Evolutionary conservation across 495 filamentous ascomycete genomes (phyloP).

Genomic region (Penicillium bovifimosum): DNA sequence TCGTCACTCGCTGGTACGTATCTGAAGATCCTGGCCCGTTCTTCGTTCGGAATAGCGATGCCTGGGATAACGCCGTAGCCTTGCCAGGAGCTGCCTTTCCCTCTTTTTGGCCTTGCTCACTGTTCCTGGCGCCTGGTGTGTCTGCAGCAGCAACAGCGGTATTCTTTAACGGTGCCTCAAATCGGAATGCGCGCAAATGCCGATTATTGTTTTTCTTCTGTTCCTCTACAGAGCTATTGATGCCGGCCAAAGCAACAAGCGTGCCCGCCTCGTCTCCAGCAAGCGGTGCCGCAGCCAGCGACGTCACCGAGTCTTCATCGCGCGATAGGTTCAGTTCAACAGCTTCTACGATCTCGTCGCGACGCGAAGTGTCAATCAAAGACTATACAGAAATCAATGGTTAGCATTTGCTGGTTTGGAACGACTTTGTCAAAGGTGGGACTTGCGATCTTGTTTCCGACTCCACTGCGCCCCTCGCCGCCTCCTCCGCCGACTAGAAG

Average conservation of each 20-base stretch:
- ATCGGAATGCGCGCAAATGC: conserved; percentile 76
- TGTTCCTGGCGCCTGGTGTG: conserved; percentile 10
- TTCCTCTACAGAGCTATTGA: conserved; percentile 73
- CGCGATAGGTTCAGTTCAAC: conserved; percentile 74
- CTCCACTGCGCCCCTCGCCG: conserved; percentile 76
- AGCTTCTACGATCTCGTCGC: conserved; percentile 56
- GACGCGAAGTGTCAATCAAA: conserved; percentile 60
- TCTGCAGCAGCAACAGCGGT: not conserved
- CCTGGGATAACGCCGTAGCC: conserved; percentile 51
- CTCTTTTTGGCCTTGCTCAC: conserved; percentile 17
- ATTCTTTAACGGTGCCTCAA: conserved; percentile 44
- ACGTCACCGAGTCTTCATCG: conserved; percentile 89
- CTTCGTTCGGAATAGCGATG: conserved; percentile 59
- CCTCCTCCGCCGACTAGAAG: conserved; percentile 89
- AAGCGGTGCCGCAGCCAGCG: conserved; percentile 59
- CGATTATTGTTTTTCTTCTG: conserved; percentile 74
- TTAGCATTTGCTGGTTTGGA: not conserved
- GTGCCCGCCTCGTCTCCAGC: conserved; percentile 40
- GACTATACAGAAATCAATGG: conserved; percentile 39
- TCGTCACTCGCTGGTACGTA: conserved; percentile 72
- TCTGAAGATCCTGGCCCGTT: conserved; percentile 42
- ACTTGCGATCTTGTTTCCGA: conserved; percentile 84
- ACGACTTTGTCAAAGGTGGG: conserved; percentile 1
- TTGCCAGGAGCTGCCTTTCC: conserved; percentile 27
- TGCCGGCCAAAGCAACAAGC: conserved; percentile 69